phyloP scores from a whole-genome alignment of 441 rosid genomes.

The Populus trichocarpa region DNA sequence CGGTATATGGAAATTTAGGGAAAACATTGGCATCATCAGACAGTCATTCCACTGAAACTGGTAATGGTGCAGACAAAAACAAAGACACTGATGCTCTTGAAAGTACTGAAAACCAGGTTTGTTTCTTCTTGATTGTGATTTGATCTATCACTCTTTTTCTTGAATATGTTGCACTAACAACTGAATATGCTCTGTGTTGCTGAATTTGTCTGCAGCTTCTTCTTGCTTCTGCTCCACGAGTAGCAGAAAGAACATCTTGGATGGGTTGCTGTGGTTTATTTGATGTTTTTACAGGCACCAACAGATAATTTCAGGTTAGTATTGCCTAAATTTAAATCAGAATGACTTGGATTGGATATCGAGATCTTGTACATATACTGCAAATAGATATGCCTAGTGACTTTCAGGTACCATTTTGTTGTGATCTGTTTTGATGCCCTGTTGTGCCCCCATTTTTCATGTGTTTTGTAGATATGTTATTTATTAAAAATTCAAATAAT shows the following conservation, averaged over 20 bases:
- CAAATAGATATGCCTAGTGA: neutral
- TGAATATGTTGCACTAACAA: neutral
- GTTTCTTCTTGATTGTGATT: neutral
- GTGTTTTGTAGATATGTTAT: no score
- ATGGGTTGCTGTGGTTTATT: slow-evolving; percentile 83
- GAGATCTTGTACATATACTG: neutral
- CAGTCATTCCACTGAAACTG: slow-evolving; percentile 13
- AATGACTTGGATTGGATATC: neutral
- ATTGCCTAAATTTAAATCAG: neutral
- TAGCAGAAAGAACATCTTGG: slow-evolving; percentile 56
- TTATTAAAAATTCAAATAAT: no score
- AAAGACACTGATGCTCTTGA: slow-evolving; percentile 32
- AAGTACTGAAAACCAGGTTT: slow-evolving; percentile 52
- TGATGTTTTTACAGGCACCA: slow-evolving; percentile 53
- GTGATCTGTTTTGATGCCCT: neutral
- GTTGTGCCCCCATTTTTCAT: neutral
- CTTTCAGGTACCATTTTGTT: neutral
- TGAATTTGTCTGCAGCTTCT: slow-evolving; percentile 42
- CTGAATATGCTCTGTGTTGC: slow-evolving; percentile 11
- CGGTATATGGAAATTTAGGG: slow-evolving; percentile 22
- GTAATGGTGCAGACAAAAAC: slow-evolving; percentile 10
- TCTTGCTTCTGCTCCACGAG: slow-evolving; percentile 38
- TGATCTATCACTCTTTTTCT: neutral
- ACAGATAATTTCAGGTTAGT: slow-evolving; percentile 49
- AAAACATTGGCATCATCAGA: slow-evolving; percentile 18